These are phyloP conservation scores for Cystobasidium sp. DNA, from an alignment of 1,284 basidiomycete genomes.

Conservation along the genomic window DNA sequence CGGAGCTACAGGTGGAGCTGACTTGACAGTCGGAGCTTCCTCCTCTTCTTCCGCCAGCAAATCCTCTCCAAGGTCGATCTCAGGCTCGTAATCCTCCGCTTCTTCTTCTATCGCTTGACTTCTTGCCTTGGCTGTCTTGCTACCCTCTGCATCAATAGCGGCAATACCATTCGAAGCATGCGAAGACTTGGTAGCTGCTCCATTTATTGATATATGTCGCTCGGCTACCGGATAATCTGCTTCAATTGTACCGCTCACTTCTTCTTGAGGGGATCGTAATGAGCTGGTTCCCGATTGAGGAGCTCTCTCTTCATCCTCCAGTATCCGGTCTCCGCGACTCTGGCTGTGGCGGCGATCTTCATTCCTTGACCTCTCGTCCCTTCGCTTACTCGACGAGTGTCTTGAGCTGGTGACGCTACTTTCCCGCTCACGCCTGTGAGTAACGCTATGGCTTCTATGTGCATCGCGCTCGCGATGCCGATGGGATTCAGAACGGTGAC, in stretches of 20 bases:
- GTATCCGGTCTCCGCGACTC: neutral
- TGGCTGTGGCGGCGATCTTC: neutral
- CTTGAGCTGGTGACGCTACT: slow-evolving; percentile 11
- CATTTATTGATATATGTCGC: slow-evolving; percentile 24
- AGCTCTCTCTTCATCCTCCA: neutral
- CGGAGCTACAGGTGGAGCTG: neutral
- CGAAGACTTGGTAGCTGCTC: neutral
- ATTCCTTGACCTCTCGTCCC: neutral
- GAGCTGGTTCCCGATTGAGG: no score
- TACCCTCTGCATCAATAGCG: neutral
- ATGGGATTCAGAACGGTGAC: slow-evolving; percentile 2
- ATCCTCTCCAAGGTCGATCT: slow-evolving; percentile 22
- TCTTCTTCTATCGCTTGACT: neutral
- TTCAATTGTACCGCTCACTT: neutral
- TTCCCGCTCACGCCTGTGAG: neutral
- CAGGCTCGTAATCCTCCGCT: slow-evolving; percentile 16
- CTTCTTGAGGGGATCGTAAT: neutral
- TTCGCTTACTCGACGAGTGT: slow-evolving; percentile 3
- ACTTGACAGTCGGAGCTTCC: neutral
- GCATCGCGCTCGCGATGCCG: neutral
- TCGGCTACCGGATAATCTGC: neutral
- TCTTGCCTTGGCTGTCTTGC: neutral
- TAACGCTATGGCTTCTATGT: neutral
- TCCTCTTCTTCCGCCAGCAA: neutral
- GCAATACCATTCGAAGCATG: neutral